Base-by-base conservation (phyloP, 116 monocot species). In the Phalaenopsis hybrid region DNA sequence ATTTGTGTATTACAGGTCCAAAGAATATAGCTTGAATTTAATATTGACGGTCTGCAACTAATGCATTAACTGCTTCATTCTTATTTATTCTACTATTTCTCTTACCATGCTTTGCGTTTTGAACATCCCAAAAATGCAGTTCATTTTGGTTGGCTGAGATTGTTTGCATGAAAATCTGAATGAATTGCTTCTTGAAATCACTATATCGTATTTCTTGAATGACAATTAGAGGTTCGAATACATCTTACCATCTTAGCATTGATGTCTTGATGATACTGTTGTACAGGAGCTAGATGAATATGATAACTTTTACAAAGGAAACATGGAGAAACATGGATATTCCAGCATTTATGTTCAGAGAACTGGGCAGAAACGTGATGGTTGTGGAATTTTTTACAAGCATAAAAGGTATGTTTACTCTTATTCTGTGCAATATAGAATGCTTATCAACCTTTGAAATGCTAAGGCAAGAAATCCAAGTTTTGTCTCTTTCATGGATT, bases 301-400 rank as follows among this genome's bases (percentile, higher is more conserved):
- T 81, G 87, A 92, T 28, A 90, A 74, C 79, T 96, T 96, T 68
- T 96, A 96, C 75, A 92, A 90, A 81, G 85, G 83, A 37, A 90
- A 91, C 74, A 87, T 96, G 85, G 87, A 90, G 78, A 81, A 10
- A 31, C 58, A 51, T 87, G 94, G 96, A 9, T 96, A 96, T 84
- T 87, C 88, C 65, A 85, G 90, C 57, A 86, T 94, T 84, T 96
- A 96, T 85, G 73, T 94, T 77, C 85, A 96, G 81, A 92, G 94
- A 87, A 86, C 74, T 65, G 92, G 94, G 25, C 85, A 85, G 43
- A 96, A 96, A 86, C 88, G 82, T 78, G 96, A 96, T 89, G 96
- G 96, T 69, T 96, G 94, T 86, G 96, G 94, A 23, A 96, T 96
- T 46, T 94, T 96, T 84, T 94, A 91, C 83, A 96, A 91, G 81